Evolutionary conservation across 2,329 filamentous ascomycete species (phyloP), one percentile per base, ranked within the genome.

Genomic region (Talaromyces sp.): DNA sequence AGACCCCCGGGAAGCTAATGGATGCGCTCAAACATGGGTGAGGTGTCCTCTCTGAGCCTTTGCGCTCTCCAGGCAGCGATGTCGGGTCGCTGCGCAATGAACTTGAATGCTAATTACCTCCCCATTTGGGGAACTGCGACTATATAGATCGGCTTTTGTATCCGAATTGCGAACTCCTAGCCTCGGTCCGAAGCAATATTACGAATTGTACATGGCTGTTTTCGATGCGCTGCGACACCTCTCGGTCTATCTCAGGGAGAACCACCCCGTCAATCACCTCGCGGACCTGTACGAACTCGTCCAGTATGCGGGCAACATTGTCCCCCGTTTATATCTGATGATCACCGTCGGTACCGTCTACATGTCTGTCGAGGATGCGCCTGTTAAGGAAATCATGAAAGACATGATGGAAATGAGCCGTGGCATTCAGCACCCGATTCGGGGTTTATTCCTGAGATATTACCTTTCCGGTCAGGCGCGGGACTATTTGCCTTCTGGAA

Each of bases 351-450:
- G 94, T 53, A 99, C 94, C 2, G 95, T 96, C 44, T 99, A 99
- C 80, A 99, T 99, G 94, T 88, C 90, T 22, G 95, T 99, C 69
- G 89, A 94, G 67, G 94, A 97, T 81, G 94, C 95, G 53, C 94
- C 94, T 0, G 94, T 99, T 63, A 99, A 99, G 77, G 94, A 99
- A 79, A 91, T 99, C 58, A 99, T 99, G 94, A 99, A 99, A 77
- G 94, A 99, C 74, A 99, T 99, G 94, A 99, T 99, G 94, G 94
- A 99, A 75, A 99, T 99, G 94, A 97, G 91, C 75, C 85, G 94
- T 58, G 94, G 94, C 51, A 92, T 99, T 19, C 94, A 99, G 70
- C 94, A 99, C 74, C 94, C 94, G 14, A 92, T 97, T 58, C 90
- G 94, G 52, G 94, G 94, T 16, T 81, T 99, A 50, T 99, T 99